Base-by-base conservation (phyloP, 2,329 filamentous ascomycete genomes). In the Cladosporium sp. region DNA sequence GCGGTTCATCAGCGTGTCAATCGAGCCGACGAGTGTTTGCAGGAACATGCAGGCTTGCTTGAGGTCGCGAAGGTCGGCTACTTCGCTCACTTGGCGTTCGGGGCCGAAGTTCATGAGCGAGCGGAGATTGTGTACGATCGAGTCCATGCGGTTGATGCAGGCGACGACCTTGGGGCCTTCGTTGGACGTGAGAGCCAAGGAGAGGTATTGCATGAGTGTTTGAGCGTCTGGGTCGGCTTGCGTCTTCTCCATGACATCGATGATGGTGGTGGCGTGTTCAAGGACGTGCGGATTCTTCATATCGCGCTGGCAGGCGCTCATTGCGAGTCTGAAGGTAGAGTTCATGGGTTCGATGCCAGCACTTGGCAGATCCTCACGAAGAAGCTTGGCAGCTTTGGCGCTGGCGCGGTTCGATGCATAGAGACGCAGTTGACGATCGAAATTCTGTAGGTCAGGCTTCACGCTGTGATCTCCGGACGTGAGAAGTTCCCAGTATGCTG, bases 401-500 rank as follows among this genome's bases (percentile, higher is more conserved):
- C 91, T 93, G 52, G 89, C 85, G 66, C 90, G 89, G 51, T 86
- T 87, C 38, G 85, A 77, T 61, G 88, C 86, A 41, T 95, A 84
- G 51, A 91, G 76, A 63, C 87, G 85, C 18, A 97, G 82, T 72
- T 92, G 88, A 69, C 83, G 81, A 69, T 88, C 82, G 79, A 89
- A 90, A 74, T 92, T 93, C 69, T 88, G 84, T 10, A 81, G 73
- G 75, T 97, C 93, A 0, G 94, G 93, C 2, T 81, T 75, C 67
- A 97, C 79, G n/a, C 79, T 79, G 75, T 87, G 84, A 14, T 83
- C 78, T 1, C 82, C 76, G 32, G 77, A 75, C 7, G 89, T 91
- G 66, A 97, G 80, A 6, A 89, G 75, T 21, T 89, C 81, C 93
- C 93, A 98, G 78, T 97, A 98, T 36, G 84, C 84, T 62, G 85